Base-by-base conservation (phyloP, 352 stramenopile species). In the Pythium pyrilobum region DNA sequence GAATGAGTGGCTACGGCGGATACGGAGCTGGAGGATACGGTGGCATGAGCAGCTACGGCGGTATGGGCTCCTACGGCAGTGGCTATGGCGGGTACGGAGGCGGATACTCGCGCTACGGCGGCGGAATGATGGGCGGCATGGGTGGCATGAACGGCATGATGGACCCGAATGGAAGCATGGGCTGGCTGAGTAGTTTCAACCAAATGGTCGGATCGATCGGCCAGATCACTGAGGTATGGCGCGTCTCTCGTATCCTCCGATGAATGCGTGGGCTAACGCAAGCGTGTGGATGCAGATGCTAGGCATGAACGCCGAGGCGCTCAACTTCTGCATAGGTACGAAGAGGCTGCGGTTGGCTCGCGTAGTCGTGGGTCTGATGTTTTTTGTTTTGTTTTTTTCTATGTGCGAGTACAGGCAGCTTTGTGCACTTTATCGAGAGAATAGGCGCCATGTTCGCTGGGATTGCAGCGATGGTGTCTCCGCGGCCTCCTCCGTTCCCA, bases 381-480 rank as follows among this genome's bases (percentile, higher is more conserved):
- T 27, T 13, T 10, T 9, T 29, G 46, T 36, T 47, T n/a, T 25
- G 25, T 4, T 48, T 13, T 18, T 57, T 11, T 50, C 24, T 21
- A 23, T 42, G 16, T 2, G 11, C 31, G 16, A 34, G 12, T 48
- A 13, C 49, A 84, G 75, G 74, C 5, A 91, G 77, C 48, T 92
- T 89, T 57, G 78, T 92, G 8, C 69, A 92, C 46, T 92, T 91
- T 51, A 49, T 91, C n/a, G 82, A 92, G 61, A 71, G 80, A 37
- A 89, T 91, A 72, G 77, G 74, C 49, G 76, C 69, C 38, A 87
- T 91, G 76, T 87, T 74, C 24, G 79, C 77, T 1, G 69, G 72
- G 20, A 77, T 87, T 38, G 78, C 80, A 6, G 63, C 76, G 21
- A 87, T 90, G 76, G 36, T 92, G 34, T 70, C 76, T 12, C 82